phyloP scores from a whole-genome alignment of 371 early-diverging fungal species.

The Chytridium lagenaria region DNA sequence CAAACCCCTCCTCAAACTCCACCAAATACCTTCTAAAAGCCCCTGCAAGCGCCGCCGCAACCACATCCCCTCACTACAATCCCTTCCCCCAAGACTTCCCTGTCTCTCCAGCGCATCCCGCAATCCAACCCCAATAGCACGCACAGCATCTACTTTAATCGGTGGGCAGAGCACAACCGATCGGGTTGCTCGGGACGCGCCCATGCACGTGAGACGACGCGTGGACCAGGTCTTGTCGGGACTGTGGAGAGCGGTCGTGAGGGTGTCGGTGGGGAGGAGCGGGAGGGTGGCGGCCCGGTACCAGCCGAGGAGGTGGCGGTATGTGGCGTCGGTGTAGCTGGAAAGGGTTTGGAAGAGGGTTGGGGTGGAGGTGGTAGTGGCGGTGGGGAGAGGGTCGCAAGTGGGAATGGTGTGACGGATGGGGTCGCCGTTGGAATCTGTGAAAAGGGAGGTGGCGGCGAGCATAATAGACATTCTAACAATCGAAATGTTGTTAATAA shows the following conservation, averaged over 20 bases:
- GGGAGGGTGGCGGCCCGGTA: background rate
- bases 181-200: background rate
- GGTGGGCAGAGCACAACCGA: background rate
- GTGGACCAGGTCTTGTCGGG: background rate
- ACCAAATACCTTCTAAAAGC: conserved; percentile 27
- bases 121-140: background rate
- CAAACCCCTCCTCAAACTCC: conserved; percentile 18
- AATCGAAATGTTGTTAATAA: background rate
- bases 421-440: background rate
- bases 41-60: conserved; percentile 35
- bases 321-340: background rate
- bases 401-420: background rate
- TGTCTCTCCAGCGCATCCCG: too few species aligned
- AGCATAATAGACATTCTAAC: background rate
- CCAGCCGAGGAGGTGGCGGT: background rate
- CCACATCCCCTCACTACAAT: conserved; percentile 36
- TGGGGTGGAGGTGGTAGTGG: background rate
- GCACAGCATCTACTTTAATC: background rate
- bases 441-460: background rate
- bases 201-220: background rate
- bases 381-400: background rate
- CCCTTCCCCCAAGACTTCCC: background rate
- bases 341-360: background rate
- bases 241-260: background rate
- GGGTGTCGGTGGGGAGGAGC: background rate